Evolutionary conservation across 805 yeast species (phyloP).

Genomic region (Barnettozyma wickerhamii): DNA sequence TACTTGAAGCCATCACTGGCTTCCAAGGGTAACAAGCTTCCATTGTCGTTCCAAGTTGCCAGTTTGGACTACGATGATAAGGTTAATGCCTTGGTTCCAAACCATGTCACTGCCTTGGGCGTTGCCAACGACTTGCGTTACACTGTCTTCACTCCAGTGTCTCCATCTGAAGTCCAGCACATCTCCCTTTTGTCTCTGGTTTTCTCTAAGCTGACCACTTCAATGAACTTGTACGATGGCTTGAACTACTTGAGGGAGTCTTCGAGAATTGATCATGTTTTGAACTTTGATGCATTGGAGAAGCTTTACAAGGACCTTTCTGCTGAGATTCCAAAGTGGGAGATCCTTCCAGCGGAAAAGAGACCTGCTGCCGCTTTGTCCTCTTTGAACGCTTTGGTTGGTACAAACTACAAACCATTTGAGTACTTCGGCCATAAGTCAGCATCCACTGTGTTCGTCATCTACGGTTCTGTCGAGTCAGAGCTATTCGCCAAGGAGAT

Average conservation of each 20-base stretch:
- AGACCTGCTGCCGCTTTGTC: slow-evolving; percentile 43
- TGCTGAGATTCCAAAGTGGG: slow-evolving; percentile 23
- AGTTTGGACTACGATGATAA: slow-evolving; percentile 66
- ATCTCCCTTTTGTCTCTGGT: slow-evolving; percentile 60
- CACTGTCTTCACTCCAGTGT: slow-evolving; percentile 67
- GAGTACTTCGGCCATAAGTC: slow-evolving; percentile 62
- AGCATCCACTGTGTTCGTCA: slow-evolving; percentile 74
- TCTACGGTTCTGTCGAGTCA: slow-evolving; percentile 71
- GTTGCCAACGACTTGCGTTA: slow-evolving; percentile 60
- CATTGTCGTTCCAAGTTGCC: slow-evolving; percentile 69
- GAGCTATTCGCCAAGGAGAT: slow-evolving; percentile 47
- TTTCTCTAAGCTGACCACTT: slow-evolving; percentile 50
- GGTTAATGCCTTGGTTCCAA: slow-evolving; percentile 51
- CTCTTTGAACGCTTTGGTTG: slow-evolving; percentile 49
- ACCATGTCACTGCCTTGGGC: slow-evolving; percentile 56
- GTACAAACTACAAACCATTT: slow-evolving; percentile 53
- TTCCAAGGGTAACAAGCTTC: slow-evolving; percentile 32
- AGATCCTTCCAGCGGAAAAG: slow-evolving; percentile 28
- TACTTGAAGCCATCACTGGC: slow-evolving; percentile 61
- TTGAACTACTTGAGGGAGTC: slow-evolving; percentile 50
- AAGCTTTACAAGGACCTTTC: slow-evolving; percentile 4
- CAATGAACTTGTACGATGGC: slow-evolving; percentile 79
- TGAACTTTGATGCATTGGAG: slow-evolving; percentile 31
- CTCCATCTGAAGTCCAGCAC: slow-evolving; percentile 60
- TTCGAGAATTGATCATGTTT: slow-evolving; percentile 36